Conservation (phyloP, 129 eudicot genomes). For the Escallonia rubra region DNA sequence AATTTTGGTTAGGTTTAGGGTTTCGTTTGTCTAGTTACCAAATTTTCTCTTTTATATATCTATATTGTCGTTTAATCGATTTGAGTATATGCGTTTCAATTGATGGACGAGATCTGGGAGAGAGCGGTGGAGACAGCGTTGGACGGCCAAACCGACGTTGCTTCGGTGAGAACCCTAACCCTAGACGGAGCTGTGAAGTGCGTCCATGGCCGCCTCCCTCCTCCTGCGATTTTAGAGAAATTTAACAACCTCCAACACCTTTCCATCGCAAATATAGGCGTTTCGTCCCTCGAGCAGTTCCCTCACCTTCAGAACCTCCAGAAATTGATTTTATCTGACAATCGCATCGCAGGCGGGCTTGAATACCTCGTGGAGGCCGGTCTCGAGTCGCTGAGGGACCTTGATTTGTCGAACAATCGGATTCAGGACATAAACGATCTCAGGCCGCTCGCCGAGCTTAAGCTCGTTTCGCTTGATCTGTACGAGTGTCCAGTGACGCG, state of each 20-base stretch:
- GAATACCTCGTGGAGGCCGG: slow-evolving; percentile 78
- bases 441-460: slow-evolving; percentile 72
- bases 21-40: not conserved
- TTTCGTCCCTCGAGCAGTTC: slow-evolving; percentile 82
- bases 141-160: slow-evolving; percentile 66
- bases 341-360: slow-evolving; percentile 80
- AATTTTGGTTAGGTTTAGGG: slow-evolving; percentile 15
- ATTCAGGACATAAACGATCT: slow-evolving; percentile 73
- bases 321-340: slow-evolving; percentile 71
- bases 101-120: slow-evolving; percentile 99
- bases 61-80: not conserved
- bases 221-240: slow-evolving; percentile 69
- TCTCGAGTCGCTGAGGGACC: slow-evolving; percentile 64
- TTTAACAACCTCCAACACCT: slow-evolving; percentile 72
- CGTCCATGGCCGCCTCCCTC: slow-evolving; percentile 82
- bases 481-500: slow-evolving; percentile 97
- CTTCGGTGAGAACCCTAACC: slow-evolving; percentile 60
- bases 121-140: slow-evolving; percentile 94
- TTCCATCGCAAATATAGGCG: slow-evolving; percentile 80
- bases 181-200: slow-evolving; percentile 97
- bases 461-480: slow-evolving; percentile 79
- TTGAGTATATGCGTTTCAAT: slow-evolving; percentile 3
- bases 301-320: slow-evolving; percentile 67
- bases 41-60: slow-evolving; percentile 11
- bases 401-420: slow-evolving; percentile 93